phyloP scores from a whole-genome alignment of 1,284 basidiomycete species.

The Ustilago nuda region DNA sequence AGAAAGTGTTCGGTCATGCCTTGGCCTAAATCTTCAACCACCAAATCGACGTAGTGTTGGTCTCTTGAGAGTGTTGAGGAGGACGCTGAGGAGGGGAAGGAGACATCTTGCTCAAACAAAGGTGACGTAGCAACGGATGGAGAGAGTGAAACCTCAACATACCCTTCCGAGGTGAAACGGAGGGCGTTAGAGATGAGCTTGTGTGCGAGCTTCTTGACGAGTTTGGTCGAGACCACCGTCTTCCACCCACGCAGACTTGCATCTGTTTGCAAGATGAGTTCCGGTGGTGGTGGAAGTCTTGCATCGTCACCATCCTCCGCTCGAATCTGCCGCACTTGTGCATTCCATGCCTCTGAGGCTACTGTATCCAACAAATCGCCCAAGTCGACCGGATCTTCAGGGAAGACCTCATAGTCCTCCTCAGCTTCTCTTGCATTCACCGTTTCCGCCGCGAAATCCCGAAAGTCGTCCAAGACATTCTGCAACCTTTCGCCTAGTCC shows the following conservation, averaged over 20 bases:
- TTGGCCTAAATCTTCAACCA: conserved; percentile 52
- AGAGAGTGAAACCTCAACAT: conserved; percentile 48
- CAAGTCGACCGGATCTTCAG: conserved; percentile 41
- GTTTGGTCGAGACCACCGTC: conserved; percentile 31
- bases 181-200: conserved; percentile 58
- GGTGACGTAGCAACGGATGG: conserved; percentile 25
- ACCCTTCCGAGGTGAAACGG: conserved; percentile 54
- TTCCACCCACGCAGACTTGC: conserved; percentile 49
- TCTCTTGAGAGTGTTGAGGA: background rate
- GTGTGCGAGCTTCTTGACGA: conserved; percentile 38
- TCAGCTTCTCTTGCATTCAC: conserved; percentile 39
- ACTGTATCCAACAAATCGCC: conserved; percentile 45
- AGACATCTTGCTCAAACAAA: conserved; percentile 7
- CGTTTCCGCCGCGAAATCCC: conserved; percentile 49
- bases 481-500: conserved; percentile 47
- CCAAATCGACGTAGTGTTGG: conserved; percentile 42
- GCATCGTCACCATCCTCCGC: conserved; percentile 53
- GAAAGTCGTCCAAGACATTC: conserved; percentile 43
- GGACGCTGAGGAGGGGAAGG: conserved; percentile 7
- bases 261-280: conserved; percentile 53
- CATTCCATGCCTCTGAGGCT: conserved; percentile 40
- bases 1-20: conserved; percentile 59
- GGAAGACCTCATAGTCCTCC: conserved; percentile 26
- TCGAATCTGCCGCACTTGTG: conserved; percentile 47
- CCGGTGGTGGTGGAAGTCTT: conserved; percentile 54